Evolutionary conservation across 805 yeast genomes (phyloP), one percentile per base, ranked within the genome.

Genomic region (Kodamaea leandrae): DNA sequence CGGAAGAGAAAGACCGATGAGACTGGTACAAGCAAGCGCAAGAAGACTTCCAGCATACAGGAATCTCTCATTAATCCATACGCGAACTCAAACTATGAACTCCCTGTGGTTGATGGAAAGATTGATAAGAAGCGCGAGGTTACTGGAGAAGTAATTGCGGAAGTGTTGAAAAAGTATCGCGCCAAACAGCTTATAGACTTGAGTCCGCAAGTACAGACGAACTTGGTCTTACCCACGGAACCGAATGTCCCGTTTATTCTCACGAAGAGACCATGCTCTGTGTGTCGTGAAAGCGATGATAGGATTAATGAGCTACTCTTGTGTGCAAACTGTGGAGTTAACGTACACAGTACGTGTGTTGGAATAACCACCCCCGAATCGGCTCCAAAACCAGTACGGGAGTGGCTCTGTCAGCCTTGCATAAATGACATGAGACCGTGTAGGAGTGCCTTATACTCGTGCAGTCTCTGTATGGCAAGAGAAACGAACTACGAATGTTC

Each of bases 331-430:
- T 89, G 96, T 66, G 85, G 85, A 0, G 61, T 86, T 23, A 71
- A 71, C 41, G 87, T 82, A 2, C 96, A 89, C 57, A 66, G 76
- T 2, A 58, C 73, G 0, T 89, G 96, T 53, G 82, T 81, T 53
- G 96, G 95, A 0, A 41, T 46, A 21, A 43, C 16, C 9, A 41
- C 49, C 17, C 53, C 43, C n/a, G 49, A 54, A 4, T 50, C 50
- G 7, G 48, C 38, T 16, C 37, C 43, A 3, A 50, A 43, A 14
- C 72, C 67, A 6, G 49, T 57, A 3, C 66, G 55, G 24, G 74
- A 72, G 42, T 88, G 96, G 96, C 63, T 72, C 18, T 89, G 96
- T 63, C 95, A 87, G 51, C 71, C 80, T 1, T 89, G 96, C 55
- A 69, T 80, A 4, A 86, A 87, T 54, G 83, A 80, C 36, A 57